phyloP scores from a whole-genome alignment of 2,329 filamentous ascomycete genomes.

The Trichoderma koningii region DNA sequence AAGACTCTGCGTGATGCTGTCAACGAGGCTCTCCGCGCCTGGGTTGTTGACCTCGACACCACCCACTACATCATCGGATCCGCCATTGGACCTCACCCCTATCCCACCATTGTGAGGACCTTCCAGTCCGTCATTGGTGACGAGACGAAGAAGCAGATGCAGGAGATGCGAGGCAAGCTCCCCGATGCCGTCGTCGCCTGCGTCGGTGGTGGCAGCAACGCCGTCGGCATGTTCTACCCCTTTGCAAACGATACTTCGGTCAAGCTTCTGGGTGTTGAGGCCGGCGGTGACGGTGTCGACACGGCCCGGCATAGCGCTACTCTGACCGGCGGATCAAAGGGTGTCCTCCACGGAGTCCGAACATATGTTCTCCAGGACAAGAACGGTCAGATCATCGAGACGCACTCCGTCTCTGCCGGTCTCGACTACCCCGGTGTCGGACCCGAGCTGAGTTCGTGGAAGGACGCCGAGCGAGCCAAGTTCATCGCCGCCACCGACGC shows the following conservation, averaged over 20 bases:
- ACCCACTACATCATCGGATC: slow-evolving; percentile 99
- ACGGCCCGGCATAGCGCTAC: slow-evolving; percentile 86
- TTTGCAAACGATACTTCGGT: slow-evolving; percentile 84
- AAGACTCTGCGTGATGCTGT: slow-evolving; percentile 83
- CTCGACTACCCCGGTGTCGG: slow-evolving; percentile 97
- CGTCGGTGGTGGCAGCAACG: slow-evolving; percentile 93
- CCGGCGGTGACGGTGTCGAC: slow-evolving; percentile 88
- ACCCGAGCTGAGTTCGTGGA: slow-evolving; percentile 89
- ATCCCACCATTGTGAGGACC: slow-evolving; percentile 94
- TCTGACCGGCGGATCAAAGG: slow-evolving; percentile 80
- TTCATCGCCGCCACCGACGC: slow-evolving; percentile 92
- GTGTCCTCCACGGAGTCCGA: slow-evolving; percentile 91
- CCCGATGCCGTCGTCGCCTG: slow-evolving; percentile 96
- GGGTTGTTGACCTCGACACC: slow-evolving; percentile 89
- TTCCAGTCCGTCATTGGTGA: slow-evolving; percentile 97
- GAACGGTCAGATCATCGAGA: slow-evolving; percentile 91
- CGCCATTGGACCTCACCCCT: slow-evolving; percentile 95
- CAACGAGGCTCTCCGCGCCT: slow-evolving; percentile 91
- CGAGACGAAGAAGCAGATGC: slow-evolving; percentile 93
- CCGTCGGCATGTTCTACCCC: slow-evolving; percentile 97
- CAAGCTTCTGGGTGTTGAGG: slow-evolving; percentile 90
- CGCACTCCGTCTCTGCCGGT: slow-evolving; percentile 93
- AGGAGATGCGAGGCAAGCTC: slow-evolving; percentile 78
- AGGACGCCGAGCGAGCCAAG: slow-evolving; percentile 81
- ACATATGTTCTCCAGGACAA: slow-evolving; percentile 94